These are phyloP conservation scores for Aspergillus leporis DNA, from an alignment of 495 filamentous ascomycete species.

Conservation along the genomic window DNA sequence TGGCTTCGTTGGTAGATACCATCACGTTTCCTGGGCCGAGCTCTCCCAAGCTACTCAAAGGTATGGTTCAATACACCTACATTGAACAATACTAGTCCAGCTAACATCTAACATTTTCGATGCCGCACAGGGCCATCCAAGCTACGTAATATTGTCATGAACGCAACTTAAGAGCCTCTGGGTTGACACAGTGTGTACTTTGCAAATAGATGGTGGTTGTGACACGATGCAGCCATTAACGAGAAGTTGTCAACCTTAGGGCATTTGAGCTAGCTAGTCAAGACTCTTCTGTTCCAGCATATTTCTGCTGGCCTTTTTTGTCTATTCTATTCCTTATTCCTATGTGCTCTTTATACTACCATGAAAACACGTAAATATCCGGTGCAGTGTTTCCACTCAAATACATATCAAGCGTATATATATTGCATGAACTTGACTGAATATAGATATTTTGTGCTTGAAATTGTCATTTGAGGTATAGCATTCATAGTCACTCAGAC, in stretches of 20 bases:
- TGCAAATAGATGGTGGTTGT: conserved; percentile 37
- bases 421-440: not conserved
- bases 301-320: conserved; percentile 12
- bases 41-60: conserved; percentile 41
- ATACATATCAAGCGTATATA: not conserved
- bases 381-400: no score
- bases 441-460: no score
- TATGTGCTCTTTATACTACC: conserved; percentile 11
- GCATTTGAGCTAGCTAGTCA: conserved; percentile 24
- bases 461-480: not conserved
- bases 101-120: not conserved
- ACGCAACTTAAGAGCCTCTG: conserved; percentile 29
- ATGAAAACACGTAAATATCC: conserved; percentile 6
- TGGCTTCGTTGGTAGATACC: conserved; percentile 35
- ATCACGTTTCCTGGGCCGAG: conserved; percentile 33
- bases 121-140: conserved; percentile 45
- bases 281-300: conserved; percentile 19
- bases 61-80: conserved; percentile 21
- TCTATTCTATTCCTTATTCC: conserved; percentile 13
- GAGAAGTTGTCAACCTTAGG: conserved; percentile 24
- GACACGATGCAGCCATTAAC: conserved; percentile 28
- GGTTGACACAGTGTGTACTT: conserved; percentile 34
- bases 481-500: conserved; percentile 35
- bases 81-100: not conserved
- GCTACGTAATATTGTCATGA: conserved; percentile 39